These are phyloP conservation scores for Podosphaera xanthii DNA, from an alignment of 2,329 filamentous ascomycete species.

Conservation along the genomic window DNA sequence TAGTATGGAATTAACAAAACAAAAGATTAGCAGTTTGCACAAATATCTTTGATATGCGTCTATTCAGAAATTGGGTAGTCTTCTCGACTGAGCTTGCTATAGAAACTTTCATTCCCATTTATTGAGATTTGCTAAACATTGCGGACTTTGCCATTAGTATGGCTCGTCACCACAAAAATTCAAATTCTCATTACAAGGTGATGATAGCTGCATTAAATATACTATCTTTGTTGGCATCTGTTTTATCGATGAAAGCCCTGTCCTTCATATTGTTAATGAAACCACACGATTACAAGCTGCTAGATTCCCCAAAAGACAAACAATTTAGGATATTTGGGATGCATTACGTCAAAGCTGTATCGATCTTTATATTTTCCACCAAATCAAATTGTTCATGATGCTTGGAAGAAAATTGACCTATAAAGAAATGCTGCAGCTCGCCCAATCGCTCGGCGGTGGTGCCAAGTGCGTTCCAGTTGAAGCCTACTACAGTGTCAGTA, in stretches of 20 bases:
- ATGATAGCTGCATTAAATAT: background rate
- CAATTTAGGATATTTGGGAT: background rate
- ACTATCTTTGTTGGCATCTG: slow-evolving; percentile 1
- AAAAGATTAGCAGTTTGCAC: background rate
- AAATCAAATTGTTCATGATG: background rate
- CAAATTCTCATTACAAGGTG: background rate
- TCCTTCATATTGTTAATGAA: slow-evolving; percentile 2
- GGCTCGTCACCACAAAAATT: background rate
- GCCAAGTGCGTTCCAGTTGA: background rate
- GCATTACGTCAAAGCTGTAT: slow-evolving; percentile 2
- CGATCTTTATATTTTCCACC: slow-evolving; percentile 1
- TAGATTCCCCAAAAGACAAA: background rate
- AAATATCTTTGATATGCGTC: background rate
- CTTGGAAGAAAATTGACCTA: slow-evolving; percentile 2
- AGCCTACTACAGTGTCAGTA: slow-evolving; percentile 1
- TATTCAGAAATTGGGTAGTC: background rate
- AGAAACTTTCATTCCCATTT: background rate
- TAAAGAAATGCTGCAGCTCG: slow-evolving; percentile 1
- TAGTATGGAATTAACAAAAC: background rate
- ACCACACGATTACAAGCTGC: slow-evolving; percentile 1
- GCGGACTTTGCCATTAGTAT: background rate
- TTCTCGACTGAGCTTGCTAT: background rate
- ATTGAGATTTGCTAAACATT: background rate
- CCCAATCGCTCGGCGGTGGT: background rate
- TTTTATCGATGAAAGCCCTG: background rate